phyloP scores from a whole-genome alignment of 768 basidiomycete species.

The Baorangia bicolor region DNA sequence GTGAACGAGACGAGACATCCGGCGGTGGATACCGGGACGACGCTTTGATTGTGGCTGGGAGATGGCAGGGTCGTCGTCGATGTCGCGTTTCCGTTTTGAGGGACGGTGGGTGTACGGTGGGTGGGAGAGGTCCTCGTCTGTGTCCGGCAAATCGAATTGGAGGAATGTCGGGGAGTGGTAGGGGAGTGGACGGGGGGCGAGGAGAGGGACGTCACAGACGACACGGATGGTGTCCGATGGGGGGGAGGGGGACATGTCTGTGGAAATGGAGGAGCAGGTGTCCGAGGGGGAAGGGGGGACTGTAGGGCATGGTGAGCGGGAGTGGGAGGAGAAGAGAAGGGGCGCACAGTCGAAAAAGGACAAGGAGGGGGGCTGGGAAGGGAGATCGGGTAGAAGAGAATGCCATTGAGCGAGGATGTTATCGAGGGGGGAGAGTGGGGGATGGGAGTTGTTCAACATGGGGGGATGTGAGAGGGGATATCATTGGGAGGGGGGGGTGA shows the following conservation, averaged over 20 bases:
- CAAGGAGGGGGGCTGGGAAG: neutral
- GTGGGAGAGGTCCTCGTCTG: conserved; percentile 67
- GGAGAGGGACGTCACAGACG: conserved; percentile 64
- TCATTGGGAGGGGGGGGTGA: neutral
- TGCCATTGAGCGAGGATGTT: conserved; percentile 11
- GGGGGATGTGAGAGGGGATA: neutral
- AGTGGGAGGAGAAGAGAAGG: neutral
- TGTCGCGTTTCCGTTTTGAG: conserved; percentile 53
- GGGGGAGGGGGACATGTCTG: conserved; percentile 28
- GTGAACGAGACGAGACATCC: conserved; percentile 16
- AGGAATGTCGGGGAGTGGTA: conserved; percentile 70
- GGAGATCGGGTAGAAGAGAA: neutral
- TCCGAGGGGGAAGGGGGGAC: conserved; percentile 47
- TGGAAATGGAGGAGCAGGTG: conserved; percentile 29
- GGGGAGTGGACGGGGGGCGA: conserved; percentile 67
- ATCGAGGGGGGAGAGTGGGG: conserved; percentile 25
- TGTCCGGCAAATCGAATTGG: conserved; percentile 64
- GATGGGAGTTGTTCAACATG: neutral
- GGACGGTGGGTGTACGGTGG: conserved; percentile 61
- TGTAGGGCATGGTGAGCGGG: conserved; percentile 17
- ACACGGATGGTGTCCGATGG: conserved; percentile 40
- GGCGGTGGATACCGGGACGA: conserved; percentile 18
- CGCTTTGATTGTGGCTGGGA: conserved; percentile 26
- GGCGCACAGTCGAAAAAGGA: neutral
- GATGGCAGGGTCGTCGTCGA: conserved; percentile 12